Conservation (phyloP, 176 grass and related monocot genomes). For the Avena insularis region DNA sequence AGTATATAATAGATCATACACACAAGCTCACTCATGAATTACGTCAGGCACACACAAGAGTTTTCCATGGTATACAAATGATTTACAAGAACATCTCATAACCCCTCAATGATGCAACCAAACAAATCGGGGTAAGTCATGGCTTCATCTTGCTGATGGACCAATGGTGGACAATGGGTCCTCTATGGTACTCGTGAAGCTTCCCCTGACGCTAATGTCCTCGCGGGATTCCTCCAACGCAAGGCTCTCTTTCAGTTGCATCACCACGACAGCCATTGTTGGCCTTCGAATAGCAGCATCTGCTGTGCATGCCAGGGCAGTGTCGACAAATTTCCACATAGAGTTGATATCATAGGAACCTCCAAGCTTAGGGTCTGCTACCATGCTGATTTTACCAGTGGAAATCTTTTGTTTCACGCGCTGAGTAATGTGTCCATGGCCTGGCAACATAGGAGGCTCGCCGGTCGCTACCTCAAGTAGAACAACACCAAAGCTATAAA, state of each 20-base stretch:
- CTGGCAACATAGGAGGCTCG: background rate
- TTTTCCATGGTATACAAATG: no score
- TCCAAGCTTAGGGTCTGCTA: background rate
- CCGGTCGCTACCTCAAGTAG: constrained; percentile 33
- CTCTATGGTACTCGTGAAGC: background rate
- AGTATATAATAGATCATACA: no score
- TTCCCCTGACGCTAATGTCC: background rate
- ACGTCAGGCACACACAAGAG: no score
- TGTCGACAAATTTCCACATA: background rate
- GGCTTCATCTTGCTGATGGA: background rate
- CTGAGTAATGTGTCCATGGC: background rate
- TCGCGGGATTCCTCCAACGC: background rate
- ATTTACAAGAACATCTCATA: no score
- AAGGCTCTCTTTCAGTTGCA: constrained; percentile 4
- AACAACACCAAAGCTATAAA: constrained; percentile 29
- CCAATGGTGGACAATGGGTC: background rate
- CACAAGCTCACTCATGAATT: no score
- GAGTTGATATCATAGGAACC: constrained; percentile 1
- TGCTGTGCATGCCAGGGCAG: background rate
- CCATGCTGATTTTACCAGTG: background rate
- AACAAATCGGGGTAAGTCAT: background rate
- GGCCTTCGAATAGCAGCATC: background rate
- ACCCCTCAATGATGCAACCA: background rate
- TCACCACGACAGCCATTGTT: background rate
- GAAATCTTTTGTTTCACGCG: background rate